Conservation (phyloP, 805 yeast species). For the Wickerhamia fluorescens region DNA sequence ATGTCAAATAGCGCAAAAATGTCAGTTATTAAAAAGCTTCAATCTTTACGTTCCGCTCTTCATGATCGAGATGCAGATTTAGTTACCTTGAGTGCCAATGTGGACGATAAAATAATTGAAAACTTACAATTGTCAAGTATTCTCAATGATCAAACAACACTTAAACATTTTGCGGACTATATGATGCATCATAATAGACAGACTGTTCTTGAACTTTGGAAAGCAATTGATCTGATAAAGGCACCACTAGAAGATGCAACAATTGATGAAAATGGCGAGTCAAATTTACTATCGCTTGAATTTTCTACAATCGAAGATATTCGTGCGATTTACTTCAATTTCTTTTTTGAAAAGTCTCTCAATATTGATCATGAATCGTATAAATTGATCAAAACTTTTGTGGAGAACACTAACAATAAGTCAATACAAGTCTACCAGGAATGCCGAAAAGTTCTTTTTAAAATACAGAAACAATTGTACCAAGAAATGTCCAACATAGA, state of each 20-base stretch:
- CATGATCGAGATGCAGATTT: too few species aligned
- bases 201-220: constrained; percentile 55
- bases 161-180: constrained; percentile 20
- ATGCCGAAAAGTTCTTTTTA: constrained; percentile 46
- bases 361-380: constrained; percentile 3
- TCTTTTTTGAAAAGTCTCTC: constrained; percentile 1
- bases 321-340: constrained; percentile 34
- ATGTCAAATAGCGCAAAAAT: constrained; percentile 2
- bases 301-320: constrained; percentile 49
- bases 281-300: constrained; percentile 31
- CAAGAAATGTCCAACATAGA: constrained; percentile 45
- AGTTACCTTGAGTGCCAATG: too few species aligned
- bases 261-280: constrained; percentile 20
- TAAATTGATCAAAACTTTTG: constrained; percentile 4
- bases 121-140: constrained; percentile 35
- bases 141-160: constrained; percentile 40
- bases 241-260: constrained; percentile 60
- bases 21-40: constrained; percentile 5
- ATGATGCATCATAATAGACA: constrained; percentile 9
- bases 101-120: constrained; percentile 1
- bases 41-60: constrained; percentile 1
- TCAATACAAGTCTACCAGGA: too few species aligned
- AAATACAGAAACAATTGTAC: constrained; percentile 49
- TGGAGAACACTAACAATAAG: constrained; percentile 7
- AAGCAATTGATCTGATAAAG: constrained; percentile 56